These are phyloP conservation scores for Sorghum bicolor DNA, from an alignment of 176 grass and related monocot genomes.

Conservation along the genomic window Sorghum_bicolor_NCBIv3 NC_012876.2:20595001-20595500, in stretches of 20 bases:
- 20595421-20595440: background rate
- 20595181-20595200: background rate
- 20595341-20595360: too few species aligned
- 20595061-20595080: too few species aligned
- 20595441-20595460: background rate
- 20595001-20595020: constrained; percentile 24
- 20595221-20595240: background rate
- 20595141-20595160: too few species aligned
- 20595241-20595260: background rate
- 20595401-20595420: background rate
- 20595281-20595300: background rate
- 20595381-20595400: background rate
- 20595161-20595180: too few species aligned
- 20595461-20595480: background rate
- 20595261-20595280: background rate
- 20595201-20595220: background rate
- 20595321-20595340: too few species aligned
- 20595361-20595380: too few species aligned
- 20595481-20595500: background rate
- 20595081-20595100: too few species aligned
- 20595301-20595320: background rate
- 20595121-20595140: too few species aligned
- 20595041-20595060: too few species aligned
- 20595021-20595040: too few species aligned
- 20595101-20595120: background rate